Evolutionary conservation across 2,329 filamentous ascomycete genomes (phyloP).

Genomic region (Metarhizium brunneum): DNA sequence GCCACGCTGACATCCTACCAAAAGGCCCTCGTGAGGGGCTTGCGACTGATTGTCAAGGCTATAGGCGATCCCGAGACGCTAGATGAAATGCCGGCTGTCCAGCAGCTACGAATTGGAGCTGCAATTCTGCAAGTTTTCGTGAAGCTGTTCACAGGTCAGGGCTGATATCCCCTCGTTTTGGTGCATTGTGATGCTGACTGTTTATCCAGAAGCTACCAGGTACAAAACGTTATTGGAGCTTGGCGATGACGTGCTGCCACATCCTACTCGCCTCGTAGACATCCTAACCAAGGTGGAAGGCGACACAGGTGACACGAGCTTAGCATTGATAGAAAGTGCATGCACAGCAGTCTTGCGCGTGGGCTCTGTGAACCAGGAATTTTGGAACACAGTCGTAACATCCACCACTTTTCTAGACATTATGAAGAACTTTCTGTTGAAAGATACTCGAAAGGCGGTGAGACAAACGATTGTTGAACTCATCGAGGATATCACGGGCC

Average conservation of each 20-base stretch:
- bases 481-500: slow-evolving; percentile 18
- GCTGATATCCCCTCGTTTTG: not conserved
- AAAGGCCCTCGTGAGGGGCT: slow-evolving; percentile 26
- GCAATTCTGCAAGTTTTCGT: slow-evolving; percentile 19
- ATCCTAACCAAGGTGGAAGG: slow-evolving; percentile 17
- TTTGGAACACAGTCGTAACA: slow-evolving; percentile 18
- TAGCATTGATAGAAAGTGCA: slow-evolving; percentile 16
- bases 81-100: slow-evolving; percentile 18
- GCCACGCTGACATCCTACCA: slow-evolving; percentile 6
- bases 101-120: slow-evolving; percentile 19
- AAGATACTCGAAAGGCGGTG: slow-evolving; percentile 16
- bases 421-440: slow-evolving; percentile 17
- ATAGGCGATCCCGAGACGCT: slow-evolving; percentile 49
- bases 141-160: slow-evolving; percentile 17
- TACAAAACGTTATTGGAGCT: slow-evolving; percentile 1
- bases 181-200: not conserved
- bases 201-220: not conserved
- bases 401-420: slow-evolving; percentile 13
- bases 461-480: slow-evolving; percentile 24
- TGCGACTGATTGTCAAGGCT: slow-evolving; percentile 49
- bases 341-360: slow-evolving; percentile 20
- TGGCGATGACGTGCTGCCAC: slow-evolving; percentile 1
- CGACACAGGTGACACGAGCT: slow-evolving; percentile 14
- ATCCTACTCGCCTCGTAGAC: slow-evolving; percentile 10
- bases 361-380: slow-evolving; percentile 15